Base-by-base conservation (phyloP, 2,329 filamentous ascomycete genomes). In the Salinomyces thailandicus region DNA sequence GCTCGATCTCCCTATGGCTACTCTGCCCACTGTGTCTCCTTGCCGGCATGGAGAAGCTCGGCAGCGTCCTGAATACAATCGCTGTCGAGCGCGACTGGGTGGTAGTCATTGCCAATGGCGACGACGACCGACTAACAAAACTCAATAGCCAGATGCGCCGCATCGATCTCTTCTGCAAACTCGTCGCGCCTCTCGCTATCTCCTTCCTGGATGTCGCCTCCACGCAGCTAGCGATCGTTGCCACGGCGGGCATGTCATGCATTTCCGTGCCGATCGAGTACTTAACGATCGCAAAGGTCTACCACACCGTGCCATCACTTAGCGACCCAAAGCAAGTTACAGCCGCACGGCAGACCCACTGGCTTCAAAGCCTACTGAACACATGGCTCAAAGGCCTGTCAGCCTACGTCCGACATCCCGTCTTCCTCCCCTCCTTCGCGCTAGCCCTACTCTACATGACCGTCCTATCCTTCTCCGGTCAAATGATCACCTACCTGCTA, bases 51-150 rank as follows among this genome's bases (percentile, higher is more conserved):
- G 82, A 86, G 58, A 86, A 85, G 53, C 57, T 84, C 6, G 68
- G 66, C 11, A 68, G 76, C 1, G 67, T 78, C 5, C 67, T 75
- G 54, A 85, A 85, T 52, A 65, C 73, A 0, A 72, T 85, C 1
- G 66, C 81, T 0, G 69, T 86, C 0, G 81, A 85, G 54, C 65
- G 76, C 49, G 81, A 86, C 48, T 85, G 81, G 80, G 68, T 75
- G 26, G 62, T 75, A 3, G 66, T 75, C 0, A 62, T 74, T 5
- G 64, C 70, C 1, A 60, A 63, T 16, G 54, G 54, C 8, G 49
- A 64, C 16, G 60, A 63, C 20, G 36, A 43, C 20, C 39, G 38
- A 28, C 43, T 54, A 24, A 41, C 43, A 33, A 18, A 45, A 44
- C 18, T 57, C 5, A 53, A 77, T 49, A 67, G 73, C 2, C 62